Base-by-base conservation (phyloP, 2,329 filamentous ascomycete genomes). In the Diaporthe batatas region DNA sequence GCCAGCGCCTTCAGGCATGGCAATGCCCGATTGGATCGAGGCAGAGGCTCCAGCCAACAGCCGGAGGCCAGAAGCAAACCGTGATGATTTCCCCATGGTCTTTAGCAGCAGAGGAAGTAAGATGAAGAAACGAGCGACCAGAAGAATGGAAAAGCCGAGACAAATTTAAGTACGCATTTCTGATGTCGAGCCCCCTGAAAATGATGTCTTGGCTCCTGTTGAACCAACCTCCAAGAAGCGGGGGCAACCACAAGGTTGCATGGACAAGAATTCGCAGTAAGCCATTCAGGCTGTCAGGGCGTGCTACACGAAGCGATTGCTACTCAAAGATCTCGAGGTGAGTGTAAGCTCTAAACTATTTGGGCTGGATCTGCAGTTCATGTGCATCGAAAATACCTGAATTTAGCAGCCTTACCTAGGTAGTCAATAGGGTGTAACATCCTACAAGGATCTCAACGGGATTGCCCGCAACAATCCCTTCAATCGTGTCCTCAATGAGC, bases 31-130 rank as follows among this genome's bases (percentile, higher is more conserved):
- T 34, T 58, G 34, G n/a, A 59, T 6, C n/a, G 34, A 14, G 55
- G n/a, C 36, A 42, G 34, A 59, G 25, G 14, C 34, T n/a, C 36
- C n/a, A 36, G 18, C 57, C 57, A 59, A n/a, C n/a, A 59, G n/a
- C 57, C 36, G 36, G 14, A 59, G 23, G 57, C 12, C 34, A 23
- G 36, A 7, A 3, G 12, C 34, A 29, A 44, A n/a, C 14, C 25
- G 34, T 5, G 36, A 59, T 12, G 14, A 21, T 23, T 39, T 59
- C n/a, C 57, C n/a, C 57, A 59, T 42, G 6, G 42, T 44, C 18
- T 23, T n/a, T 8, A 21, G 57, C 23, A 18, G 36, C n/a, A 36
- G n/a, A 59, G n/a, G 36, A 59, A 36, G 25, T 25, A 23, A 12
- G n/a, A 29, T 21, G 36, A 42, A 8, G n/a, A 12, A 25, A 29